Evolutionary conservation across 495 filamentous ascomycete species (phyloP).

Genomic region (Amphirosellinia nigrospora): DNA sequence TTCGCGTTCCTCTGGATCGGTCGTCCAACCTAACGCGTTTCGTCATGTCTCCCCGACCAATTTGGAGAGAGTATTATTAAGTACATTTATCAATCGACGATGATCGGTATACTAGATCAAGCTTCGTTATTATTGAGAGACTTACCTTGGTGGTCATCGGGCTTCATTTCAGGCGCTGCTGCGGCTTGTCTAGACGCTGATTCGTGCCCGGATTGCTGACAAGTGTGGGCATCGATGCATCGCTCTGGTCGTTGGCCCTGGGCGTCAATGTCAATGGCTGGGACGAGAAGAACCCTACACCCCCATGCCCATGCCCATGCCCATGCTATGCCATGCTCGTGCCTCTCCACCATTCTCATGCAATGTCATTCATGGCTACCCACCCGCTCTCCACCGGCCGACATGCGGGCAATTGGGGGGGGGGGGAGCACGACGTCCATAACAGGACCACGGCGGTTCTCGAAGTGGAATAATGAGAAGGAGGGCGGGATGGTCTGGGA

Average conservation of each 20-base stretch:
- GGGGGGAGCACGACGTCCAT: slow-evolving; percentile 1
- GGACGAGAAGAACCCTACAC: not conserved
- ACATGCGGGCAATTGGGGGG: slow-evolving; percentile 10
- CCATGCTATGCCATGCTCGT: too few species aligned
- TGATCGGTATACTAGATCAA: slow-evolving; percentile 4
- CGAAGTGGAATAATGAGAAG: slow-evolving; percentile 13
- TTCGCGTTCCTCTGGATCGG: not conserved
- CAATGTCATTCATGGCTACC: slow-evolving; percentile 5
- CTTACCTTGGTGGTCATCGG: slow-evolving; percentile 16
- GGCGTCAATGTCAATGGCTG: slow-evolving; percentile 17
- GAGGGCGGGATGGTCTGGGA: not conserved
- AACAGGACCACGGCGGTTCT: slow-evolving; percentile 9
- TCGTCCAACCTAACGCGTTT: slow-evolving; percentile 16
- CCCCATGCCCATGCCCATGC: too few species aligned
- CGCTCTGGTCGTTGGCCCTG: not conserved
- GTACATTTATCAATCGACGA: not conserved
- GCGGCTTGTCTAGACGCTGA: slow-evolving; percentile 8
- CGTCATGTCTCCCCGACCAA: slow-evolving; percentile 6
- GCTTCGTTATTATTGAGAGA: not conserved
- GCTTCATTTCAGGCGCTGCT: slow-evolving; percentile 20
- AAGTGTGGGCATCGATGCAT: slow-evolving; percentile 19
- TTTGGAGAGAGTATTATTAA: not conserved
- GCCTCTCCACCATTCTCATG: slow-evolving; percentile 22
- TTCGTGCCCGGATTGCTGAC: slow-evolving; percentile 30
- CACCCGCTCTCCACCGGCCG: slow-evolving; percentile 5